Evolutionary conservation across 2,329 filamentous ascomycete species (phyloP).

Genomic region (Epichloe sylvatica): DNA sequence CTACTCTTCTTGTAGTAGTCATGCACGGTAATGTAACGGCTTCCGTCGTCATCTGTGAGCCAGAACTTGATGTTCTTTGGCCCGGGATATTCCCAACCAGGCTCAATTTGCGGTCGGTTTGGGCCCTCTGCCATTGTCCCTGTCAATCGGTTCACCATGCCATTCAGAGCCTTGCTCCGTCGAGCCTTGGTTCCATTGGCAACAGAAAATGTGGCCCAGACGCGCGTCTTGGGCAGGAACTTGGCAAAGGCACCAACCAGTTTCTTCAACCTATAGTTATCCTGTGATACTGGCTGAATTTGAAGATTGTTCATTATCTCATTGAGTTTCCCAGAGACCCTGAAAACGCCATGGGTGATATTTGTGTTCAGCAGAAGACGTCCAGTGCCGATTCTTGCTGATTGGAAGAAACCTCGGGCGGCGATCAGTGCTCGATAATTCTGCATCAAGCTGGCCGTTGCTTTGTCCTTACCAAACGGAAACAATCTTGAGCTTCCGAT

Average conservation of each 20-base stretch:
- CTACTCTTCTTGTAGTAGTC: conserved; percentile 32
- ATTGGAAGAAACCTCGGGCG: conserved; percentile 42
- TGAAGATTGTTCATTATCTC: conserved; percentile 19
- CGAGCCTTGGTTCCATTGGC: conserved; percentile 19
- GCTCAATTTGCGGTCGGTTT: conserved; percentile 13
- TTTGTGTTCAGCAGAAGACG: conserved; percentile 42
- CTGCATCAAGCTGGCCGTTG: conserved; percentile 14
- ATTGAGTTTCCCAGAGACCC: conserved; percentile 21
- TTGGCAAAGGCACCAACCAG: conserved; percentile 16
- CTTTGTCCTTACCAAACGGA: conserved; percentile 20
- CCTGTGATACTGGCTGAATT: conserved; percentile 6
- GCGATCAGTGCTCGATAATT: conserved; percentile 23
- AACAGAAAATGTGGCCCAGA: conserved; percentile 19
- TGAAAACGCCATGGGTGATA: conserved; percentile 40
- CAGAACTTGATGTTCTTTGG: conserved; percentile 21
- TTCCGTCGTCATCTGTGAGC: conserved; percentile 12
- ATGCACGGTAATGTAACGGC: conserved; percentile 23
- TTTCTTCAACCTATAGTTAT: conserved; percentile 11
- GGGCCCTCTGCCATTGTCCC: conserved; percentile 5
- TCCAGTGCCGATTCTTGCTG: conserved; percentile 38
- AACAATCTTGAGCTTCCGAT: conserved; percentile 38
- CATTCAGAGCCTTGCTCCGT: conserved; percentile 16
- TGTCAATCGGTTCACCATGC: conserved; percentile 15
- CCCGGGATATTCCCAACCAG: conserved; percentile 17
- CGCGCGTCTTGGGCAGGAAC: conserved; percentile 25